Conservation (phyloP, 169 alveolate species). For the Plasmodium ovale region DNA sequence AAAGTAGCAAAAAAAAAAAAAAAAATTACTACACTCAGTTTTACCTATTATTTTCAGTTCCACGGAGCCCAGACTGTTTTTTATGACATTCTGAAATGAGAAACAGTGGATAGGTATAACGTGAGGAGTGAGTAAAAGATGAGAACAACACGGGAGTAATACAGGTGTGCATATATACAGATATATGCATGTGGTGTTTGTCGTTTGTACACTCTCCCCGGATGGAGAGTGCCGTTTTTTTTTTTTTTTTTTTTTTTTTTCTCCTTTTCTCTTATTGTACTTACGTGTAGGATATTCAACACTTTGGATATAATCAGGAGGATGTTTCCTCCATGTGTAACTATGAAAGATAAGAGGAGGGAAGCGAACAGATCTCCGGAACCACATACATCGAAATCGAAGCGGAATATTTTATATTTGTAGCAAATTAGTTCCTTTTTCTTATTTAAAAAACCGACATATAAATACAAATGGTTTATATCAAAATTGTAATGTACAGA, state of each 20-base stretch:
- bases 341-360: conserved; percentile 42
- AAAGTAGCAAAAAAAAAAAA: neutral
- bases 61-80: conserved; percentile 23
- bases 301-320: conserved; percentile 49
- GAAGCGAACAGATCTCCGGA: conserved; percentile 59
- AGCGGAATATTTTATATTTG: conserved; percentile 29
- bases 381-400: conserved; percentile 35
- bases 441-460: conserved; percentile 23
- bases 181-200: neutral
- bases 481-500: conserved; percentile 41
- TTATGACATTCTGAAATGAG: conserved; percentile 42
- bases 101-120: conserved; percentile 9
- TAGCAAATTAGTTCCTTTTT: conserved; percentile 18
- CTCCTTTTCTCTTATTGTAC: too few relatives aligned
- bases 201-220: too few relatives aligned
- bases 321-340: conserved; percentile 43
- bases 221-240: too few relatives aligned
- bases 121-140: conserved; percentile 12
- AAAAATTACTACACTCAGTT: neutral
- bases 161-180: neutral
- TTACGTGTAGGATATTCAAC: conserved; percentile 58
- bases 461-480: conserved; percentile 37
- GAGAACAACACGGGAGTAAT: neutral
- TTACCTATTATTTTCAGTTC: conserved; percentile 68
- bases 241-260: too few relatives aligned